A percentile compares a stretch with the other conserved stretches of the same genome.
phyloP scores from a whole-genome alignment of 192 early-diverging fungal species.

The Spizellomyces punctatus region DNA sequence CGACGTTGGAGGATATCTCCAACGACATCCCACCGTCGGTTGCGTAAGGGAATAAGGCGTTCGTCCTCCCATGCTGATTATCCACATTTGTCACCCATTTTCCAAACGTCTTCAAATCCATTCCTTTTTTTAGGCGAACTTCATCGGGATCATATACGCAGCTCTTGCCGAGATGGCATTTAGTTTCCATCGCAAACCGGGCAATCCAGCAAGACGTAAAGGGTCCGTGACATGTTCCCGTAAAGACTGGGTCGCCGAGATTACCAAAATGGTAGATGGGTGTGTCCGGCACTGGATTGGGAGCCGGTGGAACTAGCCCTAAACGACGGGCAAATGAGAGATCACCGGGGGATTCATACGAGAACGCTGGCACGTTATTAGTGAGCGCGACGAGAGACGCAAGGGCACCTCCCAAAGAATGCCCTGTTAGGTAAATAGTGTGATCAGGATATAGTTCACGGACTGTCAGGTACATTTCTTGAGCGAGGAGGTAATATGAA shows the following conservation, averaged over 20 bases:
- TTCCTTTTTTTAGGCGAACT: background rate
- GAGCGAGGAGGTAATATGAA: slow-evolving; percentile 42
- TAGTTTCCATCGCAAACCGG: slow-evolving; percentile 76
- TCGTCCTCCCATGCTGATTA: no score
- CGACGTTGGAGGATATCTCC: no score
- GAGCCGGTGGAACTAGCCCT: slow-evolving; percentile 62
- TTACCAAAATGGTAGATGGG: slow-evolving; percentile 91
- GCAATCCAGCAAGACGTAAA: slow-evolving; percentile 65
- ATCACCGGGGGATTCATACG: slow-evolving; percentile 86
- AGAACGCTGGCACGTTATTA: slow-evolving; percentile 78
- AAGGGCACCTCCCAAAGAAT: slow-evolving; percentile 55
- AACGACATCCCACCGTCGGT: no score
- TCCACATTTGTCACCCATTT: no score
- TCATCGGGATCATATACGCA: slow-evolving; percentile 40
- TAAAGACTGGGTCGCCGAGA: slow-evolving; percentile 88
- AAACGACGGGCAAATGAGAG: slow-evolving; percentile 73
- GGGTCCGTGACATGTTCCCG: slow-evolving; percentile 77
- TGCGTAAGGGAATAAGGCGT: no score
- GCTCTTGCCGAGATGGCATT: slow-evolving; percentile 80
- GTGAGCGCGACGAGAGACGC: slow-evolving; percentile 77
- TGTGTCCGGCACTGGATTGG: slow-evolving; percentile 13
- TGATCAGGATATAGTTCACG: slow-evolving; percentile 60
- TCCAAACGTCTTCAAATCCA: no score
- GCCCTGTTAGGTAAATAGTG: slow-evolving; percentile 78
- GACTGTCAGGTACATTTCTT: slow-evolving; percentile 64